Base-by-base conservation (phyloP, 78 protist species). In the Mastigamoeba balamuthi region DNA sequence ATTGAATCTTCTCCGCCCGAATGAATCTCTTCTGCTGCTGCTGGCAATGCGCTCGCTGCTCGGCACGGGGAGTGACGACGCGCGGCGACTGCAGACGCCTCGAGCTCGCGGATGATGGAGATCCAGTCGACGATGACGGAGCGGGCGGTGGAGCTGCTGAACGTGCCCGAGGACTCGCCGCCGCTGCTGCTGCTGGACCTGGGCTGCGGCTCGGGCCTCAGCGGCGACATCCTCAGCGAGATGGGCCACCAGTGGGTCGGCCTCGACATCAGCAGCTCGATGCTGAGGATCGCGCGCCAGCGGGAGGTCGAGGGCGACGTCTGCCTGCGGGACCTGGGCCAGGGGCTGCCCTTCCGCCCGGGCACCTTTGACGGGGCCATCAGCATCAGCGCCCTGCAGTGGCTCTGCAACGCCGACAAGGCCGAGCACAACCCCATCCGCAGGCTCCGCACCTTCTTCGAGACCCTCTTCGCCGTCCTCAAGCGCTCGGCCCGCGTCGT, bases 351-450 rank as follows among this genome's bases (percentile, higher is more conserved):
- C 9, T 91, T 89, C 81, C 76, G 94, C 39, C 81, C 95, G 2
- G 96, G 96, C 42, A 35, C 85, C 28, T 93, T 93, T 52, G 97
- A 94, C 74, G 94, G 88, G 28, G 94, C 78, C 52, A 7, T 69
- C 74, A 75, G 87, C 63, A 81, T 95, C 9, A 92, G 95, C 0
- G 99, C 95, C 0, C 64, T 96, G 25, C 99, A 96, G 75, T 94
- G 98, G 98, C 86, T 94, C 9, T 94, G 98, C 82, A 81, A 94
- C 76, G 91, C 91, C 10, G 96, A 95, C 85, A 72, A 82, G 41
- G 66, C 43, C 44, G 66, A 52, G 37, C 92, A 94, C 53, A 80
- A 69, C 29, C 96, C 97, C 2, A 39, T 70, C 38, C 66, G 74
- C 76, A 74, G 99, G 6, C 65, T 94, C 30, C 36, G 41, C n/a